phyloP scores from a whole-genome alignment of 2,329 filamentous ascomycete species.

The Bipolaris oryzae region DNA sequence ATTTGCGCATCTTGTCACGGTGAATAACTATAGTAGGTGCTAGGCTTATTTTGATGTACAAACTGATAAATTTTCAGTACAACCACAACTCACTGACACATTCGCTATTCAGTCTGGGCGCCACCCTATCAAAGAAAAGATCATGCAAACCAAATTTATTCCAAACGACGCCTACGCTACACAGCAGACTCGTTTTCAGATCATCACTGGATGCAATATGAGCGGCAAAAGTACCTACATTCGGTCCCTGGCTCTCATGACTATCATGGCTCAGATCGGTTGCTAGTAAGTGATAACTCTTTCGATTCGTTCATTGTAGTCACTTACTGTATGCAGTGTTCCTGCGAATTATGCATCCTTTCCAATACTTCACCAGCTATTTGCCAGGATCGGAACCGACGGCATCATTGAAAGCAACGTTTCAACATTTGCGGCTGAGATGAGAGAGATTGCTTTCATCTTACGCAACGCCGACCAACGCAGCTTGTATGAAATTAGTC shows the following conservation, averaged over 20 bases:
- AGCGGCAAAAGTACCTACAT: constrained; percentile 96
- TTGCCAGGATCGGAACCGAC: constrained; percentile 84
- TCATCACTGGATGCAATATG: constrained; percentile 98
- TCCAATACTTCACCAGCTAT: constrained; percentile 79
- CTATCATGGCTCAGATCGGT: constrained; percentile 93
- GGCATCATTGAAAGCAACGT: constrained; percentile 89
- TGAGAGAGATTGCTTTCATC: constrained; percentile 96
- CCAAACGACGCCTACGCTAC: constrained; percentile 91
- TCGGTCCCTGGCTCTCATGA: constrained; percentile 78
- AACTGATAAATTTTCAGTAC: constrained; percentile 48
- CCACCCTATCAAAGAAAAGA: constrained; percentile 80
- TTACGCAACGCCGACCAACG: constrained; percentile 77
- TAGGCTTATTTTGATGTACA: not conserved
- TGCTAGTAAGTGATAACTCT: constrained; percentile 62
- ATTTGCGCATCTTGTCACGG: constrained; percentile 68
- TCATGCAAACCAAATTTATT: constrained; percentile 71
- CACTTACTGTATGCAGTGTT: constrained; percentile 54
- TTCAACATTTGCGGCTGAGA: constrained; percentile 92
- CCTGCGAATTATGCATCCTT: constrained; percentile 85
- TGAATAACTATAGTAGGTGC: constrained; percentile 61
- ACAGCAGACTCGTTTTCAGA: constrained; percentile 81
- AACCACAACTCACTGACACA: constrained; percentile 71
- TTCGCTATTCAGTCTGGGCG: constrained; percentile 75
- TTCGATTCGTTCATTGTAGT: not conserved
- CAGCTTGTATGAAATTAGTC: constrained; percentile 59